phyloP scores from a whole-genome alignment of 2,329 filamentous ascomycete species.

The Atkinsonella hypoxylon region DNA sequence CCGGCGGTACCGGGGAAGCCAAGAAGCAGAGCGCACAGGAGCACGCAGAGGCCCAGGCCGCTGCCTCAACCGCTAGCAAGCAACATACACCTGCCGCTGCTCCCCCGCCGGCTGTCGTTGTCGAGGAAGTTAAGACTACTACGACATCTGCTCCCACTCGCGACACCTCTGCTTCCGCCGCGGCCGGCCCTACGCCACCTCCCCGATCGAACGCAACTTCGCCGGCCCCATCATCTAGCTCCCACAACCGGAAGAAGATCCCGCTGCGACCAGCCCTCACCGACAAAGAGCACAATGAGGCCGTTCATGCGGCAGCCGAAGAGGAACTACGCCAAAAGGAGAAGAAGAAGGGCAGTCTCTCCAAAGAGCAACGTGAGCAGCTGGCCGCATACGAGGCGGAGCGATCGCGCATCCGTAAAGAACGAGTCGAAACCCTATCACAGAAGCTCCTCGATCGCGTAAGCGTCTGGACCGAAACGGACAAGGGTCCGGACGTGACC shows the following conservation, averaged over 20 bases:
- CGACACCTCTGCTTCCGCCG: conserved; percentile 7
- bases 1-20: conserved; percentile 43
- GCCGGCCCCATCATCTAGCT: conserved; percentile 29
- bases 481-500: conserved; percentile 77
- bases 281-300: conserved; percentile 63
- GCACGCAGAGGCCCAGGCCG: conserved; percentile 7
- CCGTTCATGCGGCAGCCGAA: conserved; percentile 56
- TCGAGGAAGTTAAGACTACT: conserved; percentile 25
- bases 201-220: conserved; percentile 25
- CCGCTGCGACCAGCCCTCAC: conserved; percentile 77
- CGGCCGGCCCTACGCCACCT: conserved; percentile 12
- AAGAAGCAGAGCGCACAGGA: conserved; percentile 41
- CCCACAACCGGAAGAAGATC: conserved; percentile 39
- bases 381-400: conserved; percentile 81
- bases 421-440: conserved; percentile 74
- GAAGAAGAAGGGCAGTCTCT: conserved; percentile 79
- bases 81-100: neutral
- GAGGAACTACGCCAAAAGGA: conserved; percentile 36
- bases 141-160: conserved; percentile 10
- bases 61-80: conserved; percentile 13
- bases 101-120: conserved; percentile 27
- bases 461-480: conserved; percentile 93
- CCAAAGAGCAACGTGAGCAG: conserved; percentile 88
- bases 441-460: conserved; percentile 83
- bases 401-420: conserved; percentile 69